phyloP scores from a whole-genome alignment of 2,329 filamentous ascomycete species.

The Xylaria hypoxylon region DNA sequence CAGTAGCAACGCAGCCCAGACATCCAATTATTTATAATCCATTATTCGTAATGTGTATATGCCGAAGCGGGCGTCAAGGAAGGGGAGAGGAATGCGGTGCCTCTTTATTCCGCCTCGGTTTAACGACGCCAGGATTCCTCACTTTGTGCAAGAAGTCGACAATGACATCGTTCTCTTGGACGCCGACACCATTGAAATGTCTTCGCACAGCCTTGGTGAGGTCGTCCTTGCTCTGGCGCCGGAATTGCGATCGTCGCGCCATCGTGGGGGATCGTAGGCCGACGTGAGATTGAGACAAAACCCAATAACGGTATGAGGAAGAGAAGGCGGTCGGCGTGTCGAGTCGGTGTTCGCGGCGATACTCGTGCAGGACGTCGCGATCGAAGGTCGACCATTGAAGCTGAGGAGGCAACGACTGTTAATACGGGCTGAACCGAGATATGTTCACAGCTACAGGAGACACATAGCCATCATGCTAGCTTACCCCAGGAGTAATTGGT shows the following conservation, averaged over 20 bases:
- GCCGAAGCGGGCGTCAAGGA: conserved; percentile 41
- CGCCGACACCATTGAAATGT: conserved; percentile 83
- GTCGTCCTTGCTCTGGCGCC: conserved; percentile 77
- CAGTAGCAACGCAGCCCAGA: conserved; percentile 23
- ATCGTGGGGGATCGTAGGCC: conserved; percentile 81
- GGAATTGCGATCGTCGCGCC: conserved; percentile 71
- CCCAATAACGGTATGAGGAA: conserved; percentile 70
- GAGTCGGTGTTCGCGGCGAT: conserved; percentile 79
- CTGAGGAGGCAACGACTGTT: conserved; percentile 51
- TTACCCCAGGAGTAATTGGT: conserved; percentile 47
- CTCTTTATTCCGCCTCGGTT: conserved; percentile 50
- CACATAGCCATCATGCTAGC: conserved; percentile 26
- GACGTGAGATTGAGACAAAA: conserved; percentile 71
- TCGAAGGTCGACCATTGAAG: conserved; percentile 77
- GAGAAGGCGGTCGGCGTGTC: conserved; percentile 77
- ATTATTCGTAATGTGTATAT: conserved; percentile 31
- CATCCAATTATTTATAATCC: conserved; percentile 24
- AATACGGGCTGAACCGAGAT: conserved; percentile 32
- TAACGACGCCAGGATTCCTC: conserved; percentile 64
- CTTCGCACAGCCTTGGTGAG: conserved; percentile 79
- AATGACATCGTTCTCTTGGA: conserved; percentile 85
- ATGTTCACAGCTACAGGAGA: conserved; percentile 12
- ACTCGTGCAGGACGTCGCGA: conserved; percentile 75
- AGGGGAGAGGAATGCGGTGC: conserved; percentile 51
- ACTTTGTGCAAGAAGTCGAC: conserved; percentile 82